A percentile compares a stretch with the other conserved stretches of the same genome.
Evolutionary conservation across 345 rosid genomes (phyloP).

Genomic region (Citrus inodora): DNA sequence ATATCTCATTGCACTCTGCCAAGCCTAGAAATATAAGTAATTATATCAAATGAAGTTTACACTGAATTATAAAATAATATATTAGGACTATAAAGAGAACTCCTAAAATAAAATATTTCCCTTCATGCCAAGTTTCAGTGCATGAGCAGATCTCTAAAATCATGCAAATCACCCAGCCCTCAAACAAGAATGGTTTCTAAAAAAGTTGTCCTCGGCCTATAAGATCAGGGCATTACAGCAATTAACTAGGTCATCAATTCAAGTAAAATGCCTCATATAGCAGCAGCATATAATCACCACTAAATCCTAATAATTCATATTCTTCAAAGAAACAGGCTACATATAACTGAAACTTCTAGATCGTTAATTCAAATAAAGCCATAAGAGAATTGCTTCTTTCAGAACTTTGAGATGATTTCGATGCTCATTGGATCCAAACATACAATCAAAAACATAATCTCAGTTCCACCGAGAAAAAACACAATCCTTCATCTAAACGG

Average conservation of each 20-base stretch:
- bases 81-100: not conserved
- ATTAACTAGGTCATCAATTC: not conserved
- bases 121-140: not conserved
- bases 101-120: constrained; percentile 1
- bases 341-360: not conserved
- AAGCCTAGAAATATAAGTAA: constrained; percentile 49
- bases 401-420: not conserved
- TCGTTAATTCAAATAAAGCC: not conserved
- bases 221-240: not conserved
- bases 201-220: not conserved
- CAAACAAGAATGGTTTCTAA: not conserved
- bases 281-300: not conserved
- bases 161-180: not conserved
- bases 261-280: not conserved
- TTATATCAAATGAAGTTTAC: constrained; percentile 8
- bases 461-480: not conserved
- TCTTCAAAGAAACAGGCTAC: not conserved
- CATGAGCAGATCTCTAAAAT: not conserved
- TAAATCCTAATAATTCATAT: not conserved
- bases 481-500: not conserved
- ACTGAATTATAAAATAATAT: not conserved
- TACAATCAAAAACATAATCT: not conserved
- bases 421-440: not conserved
- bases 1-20: constrained; percentile 72
- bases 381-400: not conserved